These are phyloP conservation scores for Saturnispora gosingensis DNA, from an alignment of 805 yeast genomes.

Conservation along the genomic window DNA sequence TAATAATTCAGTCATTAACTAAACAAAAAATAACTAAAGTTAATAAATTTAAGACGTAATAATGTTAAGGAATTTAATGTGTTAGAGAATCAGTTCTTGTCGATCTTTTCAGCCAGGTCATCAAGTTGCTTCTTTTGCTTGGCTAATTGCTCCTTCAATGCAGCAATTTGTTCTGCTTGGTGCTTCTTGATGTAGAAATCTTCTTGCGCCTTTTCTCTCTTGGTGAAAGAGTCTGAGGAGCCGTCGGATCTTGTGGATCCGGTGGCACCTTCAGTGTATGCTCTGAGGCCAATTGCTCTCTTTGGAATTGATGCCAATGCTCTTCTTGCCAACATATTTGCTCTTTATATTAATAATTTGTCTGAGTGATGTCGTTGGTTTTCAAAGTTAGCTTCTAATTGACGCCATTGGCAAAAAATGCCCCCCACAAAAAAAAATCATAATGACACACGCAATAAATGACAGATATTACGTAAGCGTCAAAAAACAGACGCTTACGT, in stretches of 20 bases:
- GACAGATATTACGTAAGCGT: background rate
- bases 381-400: background rate
- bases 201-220: slow-evolving; percentile 91
- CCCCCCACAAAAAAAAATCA: background rate
- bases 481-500: background rate
- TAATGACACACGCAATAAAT: background rate
- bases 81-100: slow-evolving; percentile 15
- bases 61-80: background rate
- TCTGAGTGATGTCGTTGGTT: background rate
- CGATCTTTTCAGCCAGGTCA: slow-evolving; percentile 41
- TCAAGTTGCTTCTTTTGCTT: slow-evolving; percentile 57
- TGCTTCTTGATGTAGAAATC: slow-evolving; percentile 77
- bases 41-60: background rate
- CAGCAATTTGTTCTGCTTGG: slow-evolving; percentile 79
- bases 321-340: slow-evolving; percentile 32
- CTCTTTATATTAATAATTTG: background rate
- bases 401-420: background rate
- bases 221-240: slow-evolving; percentile 54
- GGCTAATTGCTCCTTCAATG: slow-evolving; percentile 66
- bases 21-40: background rate
- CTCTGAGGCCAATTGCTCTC: slow-evolving; percentile 25
- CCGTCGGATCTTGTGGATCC: slow-evolving; percentile 50
- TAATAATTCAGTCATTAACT: background rate
- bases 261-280: slow-evolving; percentile 49
- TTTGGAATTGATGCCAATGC: slow-evolving; percentile 26